Percentiles rank a stretch among this genome's conserved stretches.
These are phyloP conservation scores for Spathaspora hagerdaliae DNA, from an alignment of 805 yeast species.

Conservation along the genomic window DNA sequence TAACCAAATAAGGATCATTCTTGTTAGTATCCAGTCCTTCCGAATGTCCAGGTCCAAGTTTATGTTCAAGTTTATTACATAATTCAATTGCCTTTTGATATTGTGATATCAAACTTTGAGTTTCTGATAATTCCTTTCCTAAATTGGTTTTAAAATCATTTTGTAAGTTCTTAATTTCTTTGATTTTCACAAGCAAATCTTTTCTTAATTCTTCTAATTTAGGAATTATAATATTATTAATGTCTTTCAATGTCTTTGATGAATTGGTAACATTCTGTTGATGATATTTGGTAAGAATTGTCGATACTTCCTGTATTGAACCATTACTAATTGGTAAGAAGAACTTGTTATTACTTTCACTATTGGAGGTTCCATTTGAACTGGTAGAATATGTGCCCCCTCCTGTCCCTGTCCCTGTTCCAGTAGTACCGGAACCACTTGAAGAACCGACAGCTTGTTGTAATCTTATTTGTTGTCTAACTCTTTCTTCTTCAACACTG, in stretches of 20 bases:
- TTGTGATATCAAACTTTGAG: slow-evolving; percentile 36
- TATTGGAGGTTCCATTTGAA: slow-evolving; percentile 10
- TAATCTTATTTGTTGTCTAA: slow-evolving; percentile 74
- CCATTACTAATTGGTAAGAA: slow-evolving; percentile 71
- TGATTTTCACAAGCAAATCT: slow-evolving; percentile 78
- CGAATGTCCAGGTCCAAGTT: slow-evolving; percentile 8
- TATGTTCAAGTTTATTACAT: slow-evolving; percentile 42
- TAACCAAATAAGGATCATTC: slow-evolving; percentile 80
- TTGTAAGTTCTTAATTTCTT: slow-evolving; percentile 77
- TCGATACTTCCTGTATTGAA: slow-evolving; percentile 80
- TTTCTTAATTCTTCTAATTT: slow-evolving; percentile 55
- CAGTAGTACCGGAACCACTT: background rate
- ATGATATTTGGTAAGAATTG: slow-evolving; percentile 51
- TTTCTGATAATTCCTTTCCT: slow-evolving; percentile 49
- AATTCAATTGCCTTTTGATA: slow-evolving; percentile 63
- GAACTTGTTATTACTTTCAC: slow-evolving; percentile 38
- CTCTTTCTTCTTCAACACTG: slow-evolving; percentile 82
- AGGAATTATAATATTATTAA: slow-evolving; percentile 47
- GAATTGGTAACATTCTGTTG: slow-evolving; percentile 35
- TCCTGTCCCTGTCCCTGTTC: background rate
- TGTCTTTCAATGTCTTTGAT: slow-evolving; percentile 45
- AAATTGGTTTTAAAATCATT: slow-evolving; percentile 82
- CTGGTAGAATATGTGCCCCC: background rate
- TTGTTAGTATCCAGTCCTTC: slow-evolving; percentile 10
- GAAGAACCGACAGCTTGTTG: slow-evolving; percentile 55